Evolutionary conservation across 176 grass and related monocot genomes (phyloP), one percentile per base, ranked within the genome.

Genomic region (Musa itinerans): DNA sequence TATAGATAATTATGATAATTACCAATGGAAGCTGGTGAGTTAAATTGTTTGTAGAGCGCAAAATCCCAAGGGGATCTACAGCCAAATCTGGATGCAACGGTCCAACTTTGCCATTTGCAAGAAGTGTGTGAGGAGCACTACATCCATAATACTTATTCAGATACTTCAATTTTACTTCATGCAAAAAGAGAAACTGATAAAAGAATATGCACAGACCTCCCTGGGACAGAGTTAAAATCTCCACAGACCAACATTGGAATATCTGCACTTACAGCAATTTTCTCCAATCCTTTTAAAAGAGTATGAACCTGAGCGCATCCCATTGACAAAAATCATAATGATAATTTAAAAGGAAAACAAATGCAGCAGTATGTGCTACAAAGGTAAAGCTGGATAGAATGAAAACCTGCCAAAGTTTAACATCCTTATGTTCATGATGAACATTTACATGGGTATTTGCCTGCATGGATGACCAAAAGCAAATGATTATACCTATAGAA

Each of bases 161-260:
- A 68, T 55, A 43, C 9, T 56, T 16, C 56, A 12, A 25, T 6
- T 74, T 16, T 3, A 20, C 34, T 24, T 52, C 4, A 57, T 25
- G 16, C 2, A 76, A 76, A 73, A 34, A 21, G 43, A 73, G 76
- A 17, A 52, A 23, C 2, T 58, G 63, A 15, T n/a, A 25, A 56
- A 26, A 74, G 19, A 29, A 57, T 11, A 1, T 74, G 24, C 52
- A 55, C 34, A 3, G 14, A 74, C 96, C 96, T 99, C 75, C 91
- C 96, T 77, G 96, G 96, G 69, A 76, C 82, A 49, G 96, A 91
- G 83, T 95, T 95, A 61, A 99, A 99, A 95, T 99, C 91, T 59
- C 96, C 96, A 88, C 96, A 99, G 21, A 99, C 96, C 83, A 99
- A 82, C 96, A 99, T 99, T 49, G 96, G 96, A 95, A 99, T 99